These are phyloP conservation scores for Epipyxis sp. DNA, from an alignment of 108 stramenopile species.

Conservation along the genomic window DNA sequence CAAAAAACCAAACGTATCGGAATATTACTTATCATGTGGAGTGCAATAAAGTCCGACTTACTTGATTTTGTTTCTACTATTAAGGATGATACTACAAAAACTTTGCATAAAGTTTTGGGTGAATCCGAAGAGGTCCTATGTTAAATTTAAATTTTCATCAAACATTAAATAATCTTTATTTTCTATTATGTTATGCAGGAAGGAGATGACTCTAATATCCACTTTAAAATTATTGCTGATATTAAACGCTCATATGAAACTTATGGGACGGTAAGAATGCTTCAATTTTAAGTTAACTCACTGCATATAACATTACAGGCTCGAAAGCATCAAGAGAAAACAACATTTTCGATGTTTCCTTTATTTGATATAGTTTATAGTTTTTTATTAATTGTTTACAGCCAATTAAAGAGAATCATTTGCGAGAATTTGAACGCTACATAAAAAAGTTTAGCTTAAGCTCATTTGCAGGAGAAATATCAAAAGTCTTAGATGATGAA, in stretches of 20 bases:
- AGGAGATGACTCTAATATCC: no score
- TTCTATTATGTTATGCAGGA: no score
- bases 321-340: no score
- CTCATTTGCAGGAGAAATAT: background rate
- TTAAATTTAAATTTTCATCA: no score
- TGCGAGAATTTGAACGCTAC: constrained; percentile 12
- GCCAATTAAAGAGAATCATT: background rate
- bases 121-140: constrained; percentile 2
- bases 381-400: background rate
- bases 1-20: no score
- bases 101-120: background rate
- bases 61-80: constrained; percentile 23
- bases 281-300: no score
- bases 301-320: no score
- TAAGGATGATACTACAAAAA: constrained; percentile 19
- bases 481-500: constrained; percentile 15
- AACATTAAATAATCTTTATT: no score
- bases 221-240: no score
- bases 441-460: constrained; percentile 8
- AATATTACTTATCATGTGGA: constrained; percentile 36
- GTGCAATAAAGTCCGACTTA: constrained; percentile 32
- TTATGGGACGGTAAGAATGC: no score
- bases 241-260: background rate
- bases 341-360: background rate
- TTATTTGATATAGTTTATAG: background rate